Conservation (phyloP, 139 green algal species). For the Ettlia oleoabundans region DNA sequence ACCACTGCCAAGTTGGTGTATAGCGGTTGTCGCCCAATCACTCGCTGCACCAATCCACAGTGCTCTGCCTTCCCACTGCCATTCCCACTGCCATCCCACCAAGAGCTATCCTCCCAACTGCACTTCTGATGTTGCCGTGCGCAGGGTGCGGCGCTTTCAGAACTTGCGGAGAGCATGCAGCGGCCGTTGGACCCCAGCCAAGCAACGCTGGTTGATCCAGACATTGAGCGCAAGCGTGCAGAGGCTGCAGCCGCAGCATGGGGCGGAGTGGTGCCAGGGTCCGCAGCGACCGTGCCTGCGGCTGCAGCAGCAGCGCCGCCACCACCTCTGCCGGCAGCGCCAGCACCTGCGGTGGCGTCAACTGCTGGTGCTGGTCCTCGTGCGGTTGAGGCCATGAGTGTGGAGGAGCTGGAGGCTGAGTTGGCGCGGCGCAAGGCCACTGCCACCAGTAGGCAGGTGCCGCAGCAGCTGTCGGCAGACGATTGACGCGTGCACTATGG, state of each 20-base stretch:
- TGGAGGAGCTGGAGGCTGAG: constrained; percentile 85
- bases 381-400: constrained; percentile 56
- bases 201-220: constrained; percentile 55
- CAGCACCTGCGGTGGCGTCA: background rate
- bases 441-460: background rate
- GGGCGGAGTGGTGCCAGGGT: constrained; percentile 47
- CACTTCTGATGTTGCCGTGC: no score
- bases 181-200: background rate
- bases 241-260: constrained; percentile 82
- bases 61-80: no score
- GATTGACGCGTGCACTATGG: background rate
- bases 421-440: constrained; percentile 56
- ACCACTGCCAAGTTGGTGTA: no score
- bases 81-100: no score
- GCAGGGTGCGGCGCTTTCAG: constrained; percentile 24
- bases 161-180: constrained; percentile 44
- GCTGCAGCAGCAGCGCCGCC: background rate
- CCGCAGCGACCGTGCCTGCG: background rate
- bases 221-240: constrained; percentile 84
- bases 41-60: no score
- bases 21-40: no score
- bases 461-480: constrained; percentile 32
- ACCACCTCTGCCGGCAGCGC: background rate
- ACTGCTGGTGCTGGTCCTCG: constrained; percentile 9
- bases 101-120: no score